These are phyloP conservation scores for Strobilomyces echinocephalus DNA, from an alignment of 768 basidiomycete genomes.

Conservation along the genomic window DNA sequence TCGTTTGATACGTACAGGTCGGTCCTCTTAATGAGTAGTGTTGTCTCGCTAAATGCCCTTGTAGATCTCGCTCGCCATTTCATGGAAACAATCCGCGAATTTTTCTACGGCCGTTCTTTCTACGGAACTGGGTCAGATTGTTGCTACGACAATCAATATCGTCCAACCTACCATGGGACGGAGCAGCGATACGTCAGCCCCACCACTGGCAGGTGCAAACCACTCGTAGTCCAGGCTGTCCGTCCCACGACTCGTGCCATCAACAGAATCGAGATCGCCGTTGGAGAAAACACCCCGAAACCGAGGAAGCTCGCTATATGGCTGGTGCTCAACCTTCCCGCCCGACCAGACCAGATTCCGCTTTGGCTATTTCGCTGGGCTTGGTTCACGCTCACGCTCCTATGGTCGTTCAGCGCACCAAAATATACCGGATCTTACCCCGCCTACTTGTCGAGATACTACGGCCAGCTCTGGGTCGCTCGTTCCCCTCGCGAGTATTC, in stretches of 20 bases:
- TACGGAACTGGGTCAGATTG: not conserved
- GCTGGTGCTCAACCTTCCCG: slow-evolving; percentile 4
- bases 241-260: not conserved
- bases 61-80: not conserved
- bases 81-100: not conserved
- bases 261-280: not conserved
- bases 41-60: not conserved
- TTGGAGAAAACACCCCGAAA: not conserved
- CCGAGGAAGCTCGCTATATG: slow-evolving; percentile 17
- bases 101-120: not conserved
- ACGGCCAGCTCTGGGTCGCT: slow-evolving; percentile 23
- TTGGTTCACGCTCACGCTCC: slow-evolving; percentile 14
- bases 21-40: not conserved
- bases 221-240: slow-evolving; percentile 22
- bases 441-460: slow-evolving; percentile 16
- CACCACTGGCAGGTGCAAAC: slow-evolving; percentile 20
- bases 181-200: slow-evolving; percentile 23
- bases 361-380: slow-evolving; percentile 17
- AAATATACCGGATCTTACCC: slow-evolving; percentile 7
- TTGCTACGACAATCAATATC: slow-evolving; percentile 20
- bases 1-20: not conserved
- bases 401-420: slow-evolving; percentile 13
- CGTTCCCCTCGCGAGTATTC: slow-evolving; percentile 21
- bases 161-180: slow-evolving; percentile 7
- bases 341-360: not conserved